A percentile compares a stretch with the other conserved stretches of the same genome.
Evolutionary conservation across 2,329 filamentous ascomycete genomes (phyloP).

Genomic region (Thielaviopsis ethacetica): DNA sequence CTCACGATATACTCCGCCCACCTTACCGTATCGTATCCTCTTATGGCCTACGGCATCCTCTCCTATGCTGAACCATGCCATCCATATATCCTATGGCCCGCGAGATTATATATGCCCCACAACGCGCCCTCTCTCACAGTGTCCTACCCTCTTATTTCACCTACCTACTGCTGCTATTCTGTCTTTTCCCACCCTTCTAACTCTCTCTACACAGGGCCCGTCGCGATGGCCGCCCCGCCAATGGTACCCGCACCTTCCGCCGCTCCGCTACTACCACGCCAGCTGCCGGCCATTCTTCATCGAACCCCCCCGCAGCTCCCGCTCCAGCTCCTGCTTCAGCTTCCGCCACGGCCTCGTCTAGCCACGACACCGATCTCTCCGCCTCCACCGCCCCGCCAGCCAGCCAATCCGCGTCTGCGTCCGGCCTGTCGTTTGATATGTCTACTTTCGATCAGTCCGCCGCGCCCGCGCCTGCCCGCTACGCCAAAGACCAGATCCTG

Average conservation of each 20-base stretch:
- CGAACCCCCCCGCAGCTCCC: constrained; percentile 21
- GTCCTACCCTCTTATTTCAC: too few relatives aligned
- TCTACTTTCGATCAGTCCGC: constrained; percentile 17
- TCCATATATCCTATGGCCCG: too few relatives aligned
- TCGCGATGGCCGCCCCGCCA: constrained; percentile 39
- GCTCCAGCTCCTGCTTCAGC: constrained; percentile 22
- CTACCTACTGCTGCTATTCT: background rate
- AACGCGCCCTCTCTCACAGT: too few relatives aligned
- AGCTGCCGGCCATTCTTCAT: constrained; percentile 23
- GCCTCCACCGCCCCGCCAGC: background rate
- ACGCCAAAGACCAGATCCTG: constrained; percentile 65
- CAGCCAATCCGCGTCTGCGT: background rate
- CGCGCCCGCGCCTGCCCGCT: constrained; percentile 38
- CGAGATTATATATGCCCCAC: background rate
- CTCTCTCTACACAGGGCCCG: constrained; percentile 34
- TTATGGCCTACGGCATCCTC: too few relatives aligned
- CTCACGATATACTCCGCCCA: too few relatives aligned
- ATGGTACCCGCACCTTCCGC: constrained; percentile 49
- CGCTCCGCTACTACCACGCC: constrained; percentile 43
- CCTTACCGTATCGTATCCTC: too few relatives aligned
- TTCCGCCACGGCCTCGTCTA: constrained; percentile 21
- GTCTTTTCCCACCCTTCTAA: background rate
- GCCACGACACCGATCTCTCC: constrained; percentile 13
- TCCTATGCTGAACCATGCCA: too few relatives aligned
- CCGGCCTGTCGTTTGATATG: constrained; percentile 13